These are phyloP conservation scores for Diversispora eburnea DNA, from an alignment of 192 early-diverging fungal genomes.

Conservation along the genomic window DNA sequence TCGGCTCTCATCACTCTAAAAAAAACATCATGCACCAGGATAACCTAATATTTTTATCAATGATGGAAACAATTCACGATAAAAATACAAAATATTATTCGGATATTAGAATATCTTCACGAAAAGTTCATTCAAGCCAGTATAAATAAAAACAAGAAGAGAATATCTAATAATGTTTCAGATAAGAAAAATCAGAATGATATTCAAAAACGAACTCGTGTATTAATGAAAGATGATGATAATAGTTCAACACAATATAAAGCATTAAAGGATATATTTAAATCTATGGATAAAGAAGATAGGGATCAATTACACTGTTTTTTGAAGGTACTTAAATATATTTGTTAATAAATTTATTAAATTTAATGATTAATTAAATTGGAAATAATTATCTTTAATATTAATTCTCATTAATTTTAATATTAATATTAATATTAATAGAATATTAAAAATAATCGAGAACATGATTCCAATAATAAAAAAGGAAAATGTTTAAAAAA, in stretches of 20 bases:
- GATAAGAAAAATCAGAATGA: neutral
- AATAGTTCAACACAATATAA: neutral
- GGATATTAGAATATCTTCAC: constrained; percentile 2
- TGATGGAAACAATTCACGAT: no score
- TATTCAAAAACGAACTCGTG: neutral
- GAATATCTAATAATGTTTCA: neutral
- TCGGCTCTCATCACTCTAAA: no score
- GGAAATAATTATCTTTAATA: neutral
- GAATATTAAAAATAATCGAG: neutral
- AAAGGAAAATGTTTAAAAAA: neutral
- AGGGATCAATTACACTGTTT: neutral
- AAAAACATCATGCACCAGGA: no score
- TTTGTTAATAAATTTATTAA: neutral
- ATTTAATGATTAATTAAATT: neutral
- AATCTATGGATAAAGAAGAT: constrained; percentile 7
- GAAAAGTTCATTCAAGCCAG: constrained; percentile 11
- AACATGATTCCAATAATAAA: no score
- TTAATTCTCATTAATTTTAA: neutral
- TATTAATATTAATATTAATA: neutral
- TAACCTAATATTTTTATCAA: neutral
- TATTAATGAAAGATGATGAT: neutral
- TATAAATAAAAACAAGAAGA: neutral
- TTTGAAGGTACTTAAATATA: neutral
- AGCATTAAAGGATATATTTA: neutral
- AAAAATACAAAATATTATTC: no score